Evolutionary conservation across 305 asterid species (phyloP), one percentile per base, ranked within the genome.

Genomic region (Nicotiana rustica): DNA sequence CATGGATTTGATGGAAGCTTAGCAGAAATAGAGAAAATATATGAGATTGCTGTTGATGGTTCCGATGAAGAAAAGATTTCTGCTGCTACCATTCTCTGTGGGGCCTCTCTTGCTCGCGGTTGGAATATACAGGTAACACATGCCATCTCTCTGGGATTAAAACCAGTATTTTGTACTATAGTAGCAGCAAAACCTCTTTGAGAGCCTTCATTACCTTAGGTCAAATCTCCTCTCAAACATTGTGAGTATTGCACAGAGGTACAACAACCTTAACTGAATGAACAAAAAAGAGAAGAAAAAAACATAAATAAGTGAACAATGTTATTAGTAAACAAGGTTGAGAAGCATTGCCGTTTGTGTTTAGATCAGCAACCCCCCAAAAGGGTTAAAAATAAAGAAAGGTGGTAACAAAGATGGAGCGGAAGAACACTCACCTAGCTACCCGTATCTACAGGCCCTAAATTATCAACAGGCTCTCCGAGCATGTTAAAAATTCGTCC

Each of bases 71-170:
- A 86, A 64, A 86, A 82, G 78, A 33, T 81, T 14, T 76, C 81
- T 29, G 85, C 86, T 9, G 85, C 87, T 21, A 68, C 79, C 29
- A 83, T 83, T 59, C 83, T 86, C 33, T 86, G 85, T 81, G 88
- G 88, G 29, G 81, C 85, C 47, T 86, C 88, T 77, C 82, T 86
- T 52, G 79, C 67, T 68, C 85, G 83, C 47, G 88, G 88, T 35
- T 86, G 88, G 88, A 86, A 86, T 81, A 84, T 86, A 52, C 88
- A 86, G 86, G 88, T 86, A 83, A 36, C 10, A 49, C 14, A 36
- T 31, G 19, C 9, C 10, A 44, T 18, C 31, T 69, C 56, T n/a
- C 21, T 67, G 75, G 21, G 36, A 75, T 75, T 49, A 18, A 41
- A 75, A 52, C 65, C 55, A 25, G 17, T 75, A 52, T 25, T 73